Conservation (phyloP, 345 rosid species). For the Toxicodendron radicans region DNA sequence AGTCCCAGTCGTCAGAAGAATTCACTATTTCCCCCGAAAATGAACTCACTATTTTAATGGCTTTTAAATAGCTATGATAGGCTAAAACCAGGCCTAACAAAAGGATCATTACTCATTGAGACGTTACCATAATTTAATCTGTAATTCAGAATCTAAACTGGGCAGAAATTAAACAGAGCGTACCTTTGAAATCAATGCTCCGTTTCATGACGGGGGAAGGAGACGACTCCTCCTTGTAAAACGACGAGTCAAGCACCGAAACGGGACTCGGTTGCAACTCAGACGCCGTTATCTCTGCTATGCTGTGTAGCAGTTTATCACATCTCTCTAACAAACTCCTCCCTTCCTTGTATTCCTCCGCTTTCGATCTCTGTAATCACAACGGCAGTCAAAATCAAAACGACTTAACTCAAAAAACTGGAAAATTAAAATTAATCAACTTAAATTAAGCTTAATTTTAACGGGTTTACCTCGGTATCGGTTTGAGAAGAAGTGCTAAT, state of each 20-base stretch:
- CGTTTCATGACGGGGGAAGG: slow-evolving; percentile 88
- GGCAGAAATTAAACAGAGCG: background rate
- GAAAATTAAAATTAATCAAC: background rate
- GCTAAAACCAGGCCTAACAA: background rate
- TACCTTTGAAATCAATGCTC: slow-evolving; percentile 75
- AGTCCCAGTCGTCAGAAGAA: too few relatives aligned
- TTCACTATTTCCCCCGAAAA: background rate
- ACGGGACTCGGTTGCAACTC: slow-evolving; percentile 95
- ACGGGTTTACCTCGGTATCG: slow-evolving; percentile 56
- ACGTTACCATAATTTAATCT: slow-evolving; percentile 27
- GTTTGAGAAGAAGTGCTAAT: slow-evolving; percentile 50
- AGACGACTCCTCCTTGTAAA: slow-evolving; percentile 81
- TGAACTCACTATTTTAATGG: background rate
- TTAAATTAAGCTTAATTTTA: background rate
- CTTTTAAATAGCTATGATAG: too few relatives aligned
- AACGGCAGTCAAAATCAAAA: background rate
- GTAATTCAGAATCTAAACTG: background rate
- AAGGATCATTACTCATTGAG: background rate
- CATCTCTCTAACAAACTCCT: slow-evolving; percentile 75
- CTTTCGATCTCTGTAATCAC: slow-evolving; percentile 47
- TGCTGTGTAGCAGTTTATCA: slow-evolving; percentile 81
- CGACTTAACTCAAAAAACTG: background rate
- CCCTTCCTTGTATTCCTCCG: slow-evolving; percentile 64
- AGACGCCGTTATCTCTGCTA: slow-evolving; percentile 74
- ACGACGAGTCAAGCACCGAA: slow-evolving; percentile 83